Evolutionary conservation across 2,329 filamentous ascomycete genomes (phyloP).

Genomic region (Epichloe gansuensis): DNA sequence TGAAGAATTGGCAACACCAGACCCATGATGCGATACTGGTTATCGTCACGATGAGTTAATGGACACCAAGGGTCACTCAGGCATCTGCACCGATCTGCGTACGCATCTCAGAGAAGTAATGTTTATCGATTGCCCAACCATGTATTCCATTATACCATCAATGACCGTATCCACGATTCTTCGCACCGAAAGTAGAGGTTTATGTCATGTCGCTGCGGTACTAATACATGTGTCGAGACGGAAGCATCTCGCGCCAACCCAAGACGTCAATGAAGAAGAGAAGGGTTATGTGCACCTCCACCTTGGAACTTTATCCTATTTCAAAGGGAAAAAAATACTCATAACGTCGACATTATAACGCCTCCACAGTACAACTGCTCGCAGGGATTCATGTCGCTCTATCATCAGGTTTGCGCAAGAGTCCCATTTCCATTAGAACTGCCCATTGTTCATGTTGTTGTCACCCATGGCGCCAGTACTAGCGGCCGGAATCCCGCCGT

Average conservation of each 20-base stretch:
- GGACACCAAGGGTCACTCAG: no score
- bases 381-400: background rate
- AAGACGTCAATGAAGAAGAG: no score
- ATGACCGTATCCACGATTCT: background rate
- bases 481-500: constrained; percentile 15
- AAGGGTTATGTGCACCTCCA: no score
- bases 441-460: constrained; percentile 1
- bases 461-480: constrained; percentile 5
- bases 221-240: constrained; percentile 13
- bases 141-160: background rate
- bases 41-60: no score
- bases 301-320: no score
- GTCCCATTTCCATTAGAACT: constrained; percentile 3
- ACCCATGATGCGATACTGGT: no score
- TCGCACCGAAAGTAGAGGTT: background rate
- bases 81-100: no score
- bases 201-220: constrained; percentile 6
- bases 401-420: background rate
- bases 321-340: background rate
- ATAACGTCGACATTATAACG: background rate
- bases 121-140: background rate
- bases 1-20: no score
- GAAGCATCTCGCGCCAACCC: no score
- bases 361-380: background rate
- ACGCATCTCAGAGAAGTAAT: background rate